Evolutionary conservation across 139 green algal genomes (phyloP).

Genomic region (Tetradesmus lagerheimii): DNA sequence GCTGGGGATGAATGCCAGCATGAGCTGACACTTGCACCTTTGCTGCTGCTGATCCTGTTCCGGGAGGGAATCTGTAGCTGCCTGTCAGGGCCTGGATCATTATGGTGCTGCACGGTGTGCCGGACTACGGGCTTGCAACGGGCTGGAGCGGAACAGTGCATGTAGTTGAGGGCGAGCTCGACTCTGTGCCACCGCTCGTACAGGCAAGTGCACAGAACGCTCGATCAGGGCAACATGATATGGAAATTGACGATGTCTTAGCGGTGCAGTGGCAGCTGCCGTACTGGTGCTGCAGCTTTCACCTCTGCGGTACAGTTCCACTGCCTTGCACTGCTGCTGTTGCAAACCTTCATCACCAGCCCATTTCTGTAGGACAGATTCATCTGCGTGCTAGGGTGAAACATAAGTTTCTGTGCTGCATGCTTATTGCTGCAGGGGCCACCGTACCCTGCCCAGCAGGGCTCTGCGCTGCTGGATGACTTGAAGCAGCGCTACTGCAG

Average conservation of each 20-base stretch:
- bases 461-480: constrained; percentile 46
- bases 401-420: not conserved
- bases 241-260: too few species aligned
- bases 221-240: not conserved
- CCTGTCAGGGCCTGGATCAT: not conserved
- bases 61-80: not conserved
- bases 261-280: not conserved
- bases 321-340: not conserved
- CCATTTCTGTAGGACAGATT: not conserved
- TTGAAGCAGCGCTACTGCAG: constrained; percentile 38
- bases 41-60: not conserved
- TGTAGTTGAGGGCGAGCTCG: constrained; percentile 14
- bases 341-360: not conserved
- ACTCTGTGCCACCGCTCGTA: constrained; percentile 21
- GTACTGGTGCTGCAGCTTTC: not conserved
- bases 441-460: constrained; percentile 26
- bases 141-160: constrained; percentile 6
- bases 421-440: constrained; percentile 3
- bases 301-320: not conserved
- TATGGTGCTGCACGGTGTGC: constrained; percentile 19
- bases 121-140: constrained; percentile 16
- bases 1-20: not conserved
- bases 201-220: not conserved
- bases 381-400: not conserved
- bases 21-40: not conserved